A percentile compares a stretch with the other conserved stretches of the same genome.
Evolutionary conservation across 768 basidiomycete genomes (phyloP).

Genomic region (Hemileccinum impolitum): DNA sequence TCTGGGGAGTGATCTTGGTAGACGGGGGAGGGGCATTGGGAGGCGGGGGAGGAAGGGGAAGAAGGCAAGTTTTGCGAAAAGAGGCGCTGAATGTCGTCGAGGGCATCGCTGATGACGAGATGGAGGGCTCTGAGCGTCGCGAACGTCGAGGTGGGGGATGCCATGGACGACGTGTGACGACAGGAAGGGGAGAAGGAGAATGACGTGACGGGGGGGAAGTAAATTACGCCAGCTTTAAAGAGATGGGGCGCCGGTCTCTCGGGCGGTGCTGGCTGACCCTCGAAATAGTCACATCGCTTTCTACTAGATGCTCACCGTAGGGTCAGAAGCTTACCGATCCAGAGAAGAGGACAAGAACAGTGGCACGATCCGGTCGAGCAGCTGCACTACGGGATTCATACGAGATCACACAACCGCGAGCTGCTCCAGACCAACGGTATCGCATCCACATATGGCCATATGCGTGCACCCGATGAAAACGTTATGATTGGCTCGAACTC

Average conservation of each 20-base stretch:
- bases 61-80: slow-evolving; percentile 34
- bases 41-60: slow-evolving; percentile 13
- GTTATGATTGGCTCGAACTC: slow-evolving; percentile 9
- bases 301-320: slow-evolving; percentile 14
- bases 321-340: slow-evolving; percentile 12
- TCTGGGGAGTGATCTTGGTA: slow-evolving; percentile 31
- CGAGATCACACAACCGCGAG: too few species aligned
- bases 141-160: slow-evolving; percentile 51
- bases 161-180: slow-evolving; percentile 18
- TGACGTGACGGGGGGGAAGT: too few species aligned
- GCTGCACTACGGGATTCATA: neutral
- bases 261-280: too few species aligned
- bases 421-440: too few species aligned
- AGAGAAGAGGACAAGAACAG: neutral
- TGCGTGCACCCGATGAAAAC: neutral
- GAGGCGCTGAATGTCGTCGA: slow-evolving; percentile 64
- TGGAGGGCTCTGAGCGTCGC: slow-evolving; percentile 61
- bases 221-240: slow-evolving; percentile 14
- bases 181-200: slow-evolving; percentile 6
- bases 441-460: slow-evolving; percentile 11
- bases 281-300: slow-evolving; percentile 14
- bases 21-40: slow-evolving; percentile 16
- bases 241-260: neutral
- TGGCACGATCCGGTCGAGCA: slow-evolving; percentile 1
- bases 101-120: slow-evolving; percentile 61